Evolutionary conservation across 495 filamentous ascomycete genomes (phyloP), one percentile per base, ranked within the genome.

Genomic region (Penicillium macrosclerotiorum): DNA sequence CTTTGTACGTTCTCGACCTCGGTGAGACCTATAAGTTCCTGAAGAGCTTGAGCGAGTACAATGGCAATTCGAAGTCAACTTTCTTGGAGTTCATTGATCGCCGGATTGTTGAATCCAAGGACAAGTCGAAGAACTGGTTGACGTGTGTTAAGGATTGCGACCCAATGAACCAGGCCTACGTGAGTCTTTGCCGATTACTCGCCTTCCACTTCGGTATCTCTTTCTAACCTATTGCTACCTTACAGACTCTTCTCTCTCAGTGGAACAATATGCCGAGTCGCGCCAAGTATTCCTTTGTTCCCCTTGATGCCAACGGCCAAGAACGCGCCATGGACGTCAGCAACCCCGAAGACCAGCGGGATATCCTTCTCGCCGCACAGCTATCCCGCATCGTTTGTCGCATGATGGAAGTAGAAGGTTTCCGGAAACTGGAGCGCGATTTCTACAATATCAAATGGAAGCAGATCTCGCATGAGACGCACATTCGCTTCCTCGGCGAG

Each of bases 211-310:
- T 17, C 23, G 17, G 20, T 42, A 8, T 1, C 18, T n/a, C 33
- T 7, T 22, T n/a, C 3, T 29, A 13, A 24, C 45, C 9, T 3
- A 7, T 62, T 14, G 55, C 40, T n/a, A n/a, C 17, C 52, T n/a
- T 12, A 18, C 34, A 77, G 73, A 60, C 71, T 32, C 54, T 71
- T 4, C 71, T 74, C 9, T 73, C 71, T 9, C 63, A 63, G 39
- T 75, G 72, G 72, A 75, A 75, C 52, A 74, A 74, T 52, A 77
- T 77, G 73, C 73, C 73, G 8, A 75, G 72, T 39, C 70, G 73
- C 17, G 72, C 73, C 8, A 59, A 63, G 31, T 77, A 77, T 45
- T 70, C 65, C 23, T 64, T 74, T 33, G 64, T 75, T 3, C 59
- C 67, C 2, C 42, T 69, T 1, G 64, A 72, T 25, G 40, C 50